Evolutionary conservation across 768 basidiomycete genomes (phyloP).

Genomic region (Lentinula edodes): DNA sequence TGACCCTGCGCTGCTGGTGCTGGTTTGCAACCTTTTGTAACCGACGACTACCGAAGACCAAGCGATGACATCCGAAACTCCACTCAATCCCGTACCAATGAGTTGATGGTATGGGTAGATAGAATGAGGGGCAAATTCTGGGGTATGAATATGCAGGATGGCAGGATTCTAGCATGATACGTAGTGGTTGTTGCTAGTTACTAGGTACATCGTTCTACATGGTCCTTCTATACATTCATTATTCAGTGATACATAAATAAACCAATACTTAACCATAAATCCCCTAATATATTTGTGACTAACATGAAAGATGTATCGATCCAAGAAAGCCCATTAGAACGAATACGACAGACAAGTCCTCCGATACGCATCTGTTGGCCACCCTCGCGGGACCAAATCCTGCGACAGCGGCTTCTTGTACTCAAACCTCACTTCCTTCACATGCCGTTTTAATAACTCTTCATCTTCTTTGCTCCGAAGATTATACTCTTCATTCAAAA

Average conservation of each 20-base stretch:
- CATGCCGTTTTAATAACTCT: background rate
- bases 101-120: too few species aligned
- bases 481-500: slow-evolving; percentile 3
- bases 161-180: too few species aligned
- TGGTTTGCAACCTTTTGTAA: too few species aligned
- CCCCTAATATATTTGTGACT: background rate
- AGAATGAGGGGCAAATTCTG: too few species aligned
- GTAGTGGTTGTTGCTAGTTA: too few species aligned
- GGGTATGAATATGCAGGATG: too few species aligned
- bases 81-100: too few species aligned
- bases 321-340: background rate
- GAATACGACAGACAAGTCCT: slow-evolving; percentile 4
- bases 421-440: slow-evolving; percentile 5
- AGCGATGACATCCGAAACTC: too few species aligned
- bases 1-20: too few species aligned
- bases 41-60: too few species aligned
- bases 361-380: slow-evolving; percentile 6
- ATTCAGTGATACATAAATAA: background rate
- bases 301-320: background rate
- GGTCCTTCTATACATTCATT: background rate
- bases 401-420: slow-evolving; percentile 5
- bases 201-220: background rate
- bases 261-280: background rate
- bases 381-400: slow-evolving; percentile 2
- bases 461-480: background rate